Conservation (phyloP, 208 protist species). For the Tritrichomonas musculus region DNA sequence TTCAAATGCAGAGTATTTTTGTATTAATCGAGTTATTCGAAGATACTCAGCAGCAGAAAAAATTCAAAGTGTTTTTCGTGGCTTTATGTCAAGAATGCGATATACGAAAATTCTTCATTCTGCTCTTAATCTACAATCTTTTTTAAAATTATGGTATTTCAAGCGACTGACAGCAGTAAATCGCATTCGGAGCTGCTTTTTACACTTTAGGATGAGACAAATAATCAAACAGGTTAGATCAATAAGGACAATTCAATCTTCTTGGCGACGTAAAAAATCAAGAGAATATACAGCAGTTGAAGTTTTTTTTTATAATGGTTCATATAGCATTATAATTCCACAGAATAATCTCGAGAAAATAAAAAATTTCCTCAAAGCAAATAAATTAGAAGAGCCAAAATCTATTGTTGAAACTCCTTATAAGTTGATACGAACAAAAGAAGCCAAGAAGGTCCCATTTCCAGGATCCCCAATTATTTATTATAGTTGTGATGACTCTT, state of each 20-base stretch:
- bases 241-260: neutral
- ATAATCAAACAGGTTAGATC: neutral
- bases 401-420: neutral
- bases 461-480: neutral
- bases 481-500: neutral
- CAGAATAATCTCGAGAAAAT: neutral
- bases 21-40: neutral
- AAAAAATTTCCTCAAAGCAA: neutral
- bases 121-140: neutral
- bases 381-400: neutral
- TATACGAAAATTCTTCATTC: neutral
- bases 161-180: neutral
- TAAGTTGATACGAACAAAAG: neutral
- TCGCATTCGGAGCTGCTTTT: neutral
- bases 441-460: neutral
- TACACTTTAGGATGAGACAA: neutral
- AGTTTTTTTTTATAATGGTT: neutral
- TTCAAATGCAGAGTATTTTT: neutral
- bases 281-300: neutral
- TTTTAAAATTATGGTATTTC: neutral
- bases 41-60: neutral
- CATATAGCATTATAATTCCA: neutral
- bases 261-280: neutral
- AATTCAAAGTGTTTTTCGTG: neutral
- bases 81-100: neutral